Evolutionary conservation across 306 rosid species (phyloP), one percentile per base, ranked within the genome.

Genomic region (Medicago arabica): DNA sequence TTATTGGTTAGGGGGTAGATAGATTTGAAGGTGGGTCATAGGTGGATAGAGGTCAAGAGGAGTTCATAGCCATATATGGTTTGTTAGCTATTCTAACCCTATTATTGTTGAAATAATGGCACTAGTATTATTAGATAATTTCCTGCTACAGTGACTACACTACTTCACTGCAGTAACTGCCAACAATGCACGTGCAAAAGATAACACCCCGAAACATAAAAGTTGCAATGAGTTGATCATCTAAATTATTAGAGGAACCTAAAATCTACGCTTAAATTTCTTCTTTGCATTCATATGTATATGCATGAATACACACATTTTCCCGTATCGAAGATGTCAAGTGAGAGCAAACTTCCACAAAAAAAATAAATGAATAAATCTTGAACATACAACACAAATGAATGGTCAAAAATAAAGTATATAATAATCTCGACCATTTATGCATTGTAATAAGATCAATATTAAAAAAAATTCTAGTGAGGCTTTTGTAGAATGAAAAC

Each of bases 401-500:
- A 50, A n/a, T 50, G 57, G 57, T 50, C 18, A 17, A 53, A 1
- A 51, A 7, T 17, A 53, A 17, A 44, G 4, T 12, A 44, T 8
- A 44, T 44, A 28, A 28, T 28, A 28, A 28, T 28, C 31, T 28
- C 31, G 31, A 28, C 31, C 31, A 28, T 28, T 28, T 28, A 28
- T 18, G 19, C 58, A 51, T 18, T 17, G 60, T 11, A 54, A 54
- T 44, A 58, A 9, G 39, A 8, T 23, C 64, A 58, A 58, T 6
- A 28, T 28, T 17, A 40, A 66, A 19, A 28, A n/a, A n/a, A n/a
- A n/a, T 13, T 51, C 85, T 78, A 88, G 47, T 85, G 87, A 36
- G 92, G 97, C 87, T 86, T 95, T 54, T 86, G 80, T 4, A 92
- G 83, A 71, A 88, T 84, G 59, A 92, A 85, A 76, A 95, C 86